Base-by-base conservation (phyloP, 2,329 filamentous ascomycete species). In the Parasarocladium wereldwijsianum region DNA sequence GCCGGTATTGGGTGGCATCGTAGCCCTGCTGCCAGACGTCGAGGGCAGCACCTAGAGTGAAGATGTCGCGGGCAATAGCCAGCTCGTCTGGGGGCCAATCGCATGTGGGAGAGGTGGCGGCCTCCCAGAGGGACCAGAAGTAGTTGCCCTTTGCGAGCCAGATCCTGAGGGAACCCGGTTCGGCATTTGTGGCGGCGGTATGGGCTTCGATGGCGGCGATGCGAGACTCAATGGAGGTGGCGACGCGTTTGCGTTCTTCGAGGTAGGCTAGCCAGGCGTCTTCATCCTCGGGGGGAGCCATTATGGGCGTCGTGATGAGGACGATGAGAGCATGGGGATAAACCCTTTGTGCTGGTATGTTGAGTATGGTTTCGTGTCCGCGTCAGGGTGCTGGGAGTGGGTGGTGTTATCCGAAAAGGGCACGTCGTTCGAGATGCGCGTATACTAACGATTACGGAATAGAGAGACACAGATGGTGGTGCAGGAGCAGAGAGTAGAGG, bases 61-160 rank as follows among this genome's bases (percentile, higher is more conserved):
- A 87, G 23, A 82, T 55, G 38, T 85, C 76, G 41, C 70, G 68
- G 29, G 75, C 80, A 35, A 81, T 57, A 29, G 66, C 54, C 42
- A 71, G 70, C 40, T 86, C 80, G 17, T 85, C 78, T 17, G 72
- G 65, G 6, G 73, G 55, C 66, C 71, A 73, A 24, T 58, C 59
- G 13, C 62, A 56, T 32, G 67, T 62, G 32, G 63, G 48, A 24
- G 52, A 64, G 47, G 76, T 70, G 42, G 70, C 73, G 39, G 70
- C 69, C 30, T 64, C 62, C 50, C 81, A 76, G 8, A 85, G 70
- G 13, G 69, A 67, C 63, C 76, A 76, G 38, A 86, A 73, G 53
- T 77, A 87, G 43, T 85, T 74, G 51, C 76, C 82, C 46, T 86
- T 87, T 17, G 73, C 66, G 35, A 75, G 64, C 82, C 82, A 90